These are phyloP conservation scores for Elongisporangium anandrum DNA, from an alignment of 352 stramenopile species.

Conservation along the genomic window DNA sequence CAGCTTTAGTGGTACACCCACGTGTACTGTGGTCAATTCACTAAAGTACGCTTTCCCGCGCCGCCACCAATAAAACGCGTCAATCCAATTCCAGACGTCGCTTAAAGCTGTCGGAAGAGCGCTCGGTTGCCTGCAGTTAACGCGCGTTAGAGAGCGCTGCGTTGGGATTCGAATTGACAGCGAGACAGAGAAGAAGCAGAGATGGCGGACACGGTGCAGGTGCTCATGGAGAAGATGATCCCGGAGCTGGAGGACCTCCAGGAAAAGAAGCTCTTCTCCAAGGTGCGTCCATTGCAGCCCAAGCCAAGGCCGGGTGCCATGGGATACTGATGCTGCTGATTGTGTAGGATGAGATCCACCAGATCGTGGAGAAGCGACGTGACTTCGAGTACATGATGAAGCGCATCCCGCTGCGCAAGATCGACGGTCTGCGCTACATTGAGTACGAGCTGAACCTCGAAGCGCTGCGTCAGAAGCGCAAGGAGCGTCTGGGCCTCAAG, in stretches of 20 bases:
- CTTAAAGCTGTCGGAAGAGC: neutral
- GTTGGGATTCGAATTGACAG: neutral
- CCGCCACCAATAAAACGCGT: slow-evolving; percentile 18
- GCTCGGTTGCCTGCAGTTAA: neutral
- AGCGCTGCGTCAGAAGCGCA: slow-evolving; percentile 79
- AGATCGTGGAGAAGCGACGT: slow-evolving; percentile 86
- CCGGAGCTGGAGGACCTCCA: slow-evolving; percentile 92
- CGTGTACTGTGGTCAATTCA: neutral
- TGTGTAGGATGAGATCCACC: slow-evolving; percentile 75
- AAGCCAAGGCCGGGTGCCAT: slow-evolving; percentile 4
- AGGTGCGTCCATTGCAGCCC: neutral
- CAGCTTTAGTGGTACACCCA: neutral
- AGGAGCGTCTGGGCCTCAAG: slow-evolving; percentile 58
- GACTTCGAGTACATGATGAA: slow-evolving; percentile 93
- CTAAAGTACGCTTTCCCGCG: slow-evolving; percentile 20
- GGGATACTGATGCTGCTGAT: neutral
- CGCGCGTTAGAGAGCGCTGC: neutral
- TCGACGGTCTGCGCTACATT: slow-evolving; percentile 92
- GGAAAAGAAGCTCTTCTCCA: slow-evolving; percentile 78
- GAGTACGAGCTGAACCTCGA: slow-evolving; percentile 93
- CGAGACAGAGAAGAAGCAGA: slow-evolving; percentile 3
- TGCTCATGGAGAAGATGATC: slow-evolving; percentile 93
- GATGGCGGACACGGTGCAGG: slow-evolving; percentile 93
- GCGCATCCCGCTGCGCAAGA: slow-evolving; percentile 84
- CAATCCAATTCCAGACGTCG: neutral